Conservation (phyloP, 805 yeast genomes). For the Yarrowia yakushimensis region DNA sequence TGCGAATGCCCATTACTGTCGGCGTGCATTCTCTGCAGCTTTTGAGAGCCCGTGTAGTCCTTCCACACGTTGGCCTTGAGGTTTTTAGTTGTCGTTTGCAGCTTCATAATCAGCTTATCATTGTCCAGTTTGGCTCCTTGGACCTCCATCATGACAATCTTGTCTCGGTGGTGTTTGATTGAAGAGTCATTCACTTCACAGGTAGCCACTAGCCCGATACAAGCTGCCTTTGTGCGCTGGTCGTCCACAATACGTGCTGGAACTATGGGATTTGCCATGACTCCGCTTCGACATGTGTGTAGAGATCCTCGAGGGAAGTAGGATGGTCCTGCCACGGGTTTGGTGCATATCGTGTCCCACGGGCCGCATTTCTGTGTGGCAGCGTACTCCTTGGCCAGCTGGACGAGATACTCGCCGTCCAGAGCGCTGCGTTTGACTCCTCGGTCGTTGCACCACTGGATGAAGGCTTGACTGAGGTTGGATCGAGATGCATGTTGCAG, state of each 20-base stretch:
- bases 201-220: conserved; percentile 48
- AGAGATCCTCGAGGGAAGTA: conserved; percentile 68
- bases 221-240: conserved; percentile 37
- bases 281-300: conserved; percentile 67
- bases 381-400: conserved; percentile 8
- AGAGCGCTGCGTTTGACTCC: not conserved
- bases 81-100: not conserved
- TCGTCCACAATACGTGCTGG: conserved; percentile 63
- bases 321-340: conserved; percentile 73
- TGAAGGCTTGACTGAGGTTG: not conserved
- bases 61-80: not conserved
- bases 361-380: conserved; percentile 14
- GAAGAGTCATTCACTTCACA: conserved; percentile 15
- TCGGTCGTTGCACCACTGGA: conserved; percentile 5
- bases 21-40: conserved; percentile 20
- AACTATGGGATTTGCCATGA: conserved; percentile 49
- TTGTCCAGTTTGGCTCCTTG: conserved; percentile 7
- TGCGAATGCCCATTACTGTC: not conserved
- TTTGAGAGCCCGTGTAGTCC: conserved; percentile 14
- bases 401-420: conserved; percentile 10
- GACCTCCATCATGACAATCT: conserved; percentile 23
- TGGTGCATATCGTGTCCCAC: conserved; percentile 2
- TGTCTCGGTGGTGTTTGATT: not conserved
- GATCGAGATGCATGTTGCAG: not conserved
- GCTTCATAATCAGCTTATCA: conserved; percentile 1